A percentile compares a stretch with the other conserved stretches of the same genome.
These are phyloP conservation scores for Populus tomentosa DNA, from an alignment of 441 rosid species.

Conservation along the genomic window DNA sequence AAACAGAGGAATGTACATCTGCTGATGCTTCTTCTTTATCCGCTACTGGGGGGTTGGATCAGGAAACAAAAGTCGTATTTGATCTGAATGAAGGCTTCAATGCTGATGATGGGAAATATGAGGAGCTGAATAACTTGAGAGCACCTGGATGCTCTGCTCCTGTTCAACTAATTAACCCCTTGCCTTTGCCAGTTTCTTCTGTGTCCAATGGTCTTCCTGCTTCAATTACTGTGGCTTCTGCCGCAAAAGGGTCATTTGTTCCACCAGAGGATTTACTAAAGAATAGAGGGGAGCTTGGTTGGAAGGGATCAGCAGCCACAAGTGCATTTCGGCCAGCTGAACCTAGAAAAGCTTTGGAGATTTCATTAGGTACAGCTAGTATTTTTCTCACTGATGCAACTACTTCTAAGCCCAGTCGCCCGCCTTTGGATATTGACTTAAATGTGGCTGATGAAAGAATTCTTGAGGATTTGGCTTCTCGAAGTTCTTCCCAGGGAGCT, in stretches of 20 bases:
- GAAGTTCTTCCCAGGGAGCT: slow-evolving; percentile 33
- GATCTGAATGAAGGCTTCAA: slow-evolving; percentile 81
- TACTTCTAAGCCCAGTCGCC: slow-evolving; percentile 50
- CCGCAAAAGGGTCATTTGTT: slow-evolving; percentile 84
- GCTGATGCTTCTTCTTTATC: slow-evolving; percentile 28
- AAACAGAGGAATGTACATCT: slow-evolving; percentile 47
- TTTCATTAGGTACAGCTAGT: slow-evolving; percentile 23
- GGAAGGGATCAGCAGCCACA: slow-evolving; percentile 89
- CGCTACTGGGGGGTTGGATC: slow-evolving; percentile 34
- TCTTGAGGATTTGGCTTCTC: slow-evolving; percentile 59
- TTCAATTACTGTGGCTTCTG: slow-evolving; percentile 82
- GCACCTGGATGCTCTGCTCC: slow-evolving; percentile 34
- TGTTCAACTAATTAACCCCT: slow-evolving; percentile 37
- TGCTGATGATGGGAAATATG: slow-evolving; percentile 52
- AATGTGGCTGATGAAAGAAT: slow-evolving; percentile 82
- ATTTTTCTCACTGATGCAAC: slow-evolving; percentile 38
- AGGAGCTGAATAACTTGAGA: slow-evolving; percentile 36
- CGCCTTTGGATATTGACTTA: slow-evolving; percentile 70
- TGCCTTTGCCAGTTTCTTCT: slow-evolving; percentile 41
- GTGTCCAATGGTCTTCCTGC: slow-evolving; percentile 47
- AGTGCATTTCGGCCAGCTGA: slow-evolving; percentile 50
- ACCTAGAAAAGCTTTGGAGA: slow-evolving; percentile 64
- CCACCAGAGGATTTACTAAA: slow-evolving; percentile 71
- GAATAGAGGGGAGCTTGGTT: slow-evolving; percentile 68
- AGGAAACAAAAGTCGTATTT: slow-evolving; percentile 65